A percentile compares a stretch with the other conserved stretches of the same genome.
These are phyloP conservation scores for Lactarius pseudohatsudake DNA, from an alignment of 768 basidiomycete genomes.

Conservation along the genomic window DNA sequence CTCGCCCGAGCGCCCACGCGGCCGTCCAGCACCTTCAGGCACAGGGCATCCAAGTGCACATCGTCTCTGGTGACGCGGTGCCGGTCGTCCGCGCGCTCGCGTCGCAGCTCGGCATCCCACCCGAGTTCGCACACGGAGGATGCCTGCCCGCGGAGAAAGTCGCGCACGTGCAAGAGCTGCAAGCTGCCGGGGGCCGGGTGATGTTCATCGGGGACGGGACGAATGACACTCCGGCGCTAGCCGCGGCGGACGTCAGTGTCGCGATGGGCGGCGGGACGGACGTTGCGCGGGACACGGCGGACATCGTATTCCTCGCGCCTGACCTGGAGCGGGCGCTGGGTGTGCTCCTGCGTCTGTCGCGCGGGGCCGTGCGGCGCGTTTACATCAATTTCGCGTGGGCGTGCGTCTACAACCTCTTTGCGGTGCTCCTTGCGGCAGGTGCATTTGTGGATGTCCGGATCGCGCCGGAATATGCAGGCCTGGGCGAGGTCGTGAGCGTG, in stretches of 20 bases:
- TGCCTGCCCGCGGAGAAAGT: conserved; percentile 52
- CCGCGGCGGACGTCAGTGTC: conserved; percentile 51
- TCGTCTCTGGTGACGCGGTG: conserved; percentile 52
- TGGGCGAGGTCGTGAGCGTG: conserved; percentile 46
- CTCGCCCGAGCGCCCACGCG: conserved; percentile 42
- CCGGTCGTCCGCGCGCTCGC: conserved; percentile 46
- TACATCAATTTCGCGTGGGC: conserved; percentile 41
- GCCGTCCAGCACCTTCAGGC: conserved; percentile 40
- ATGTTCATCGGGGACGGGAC: conserved; percentile 53
- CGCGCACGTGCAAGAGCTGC: conserved; percentile 35
- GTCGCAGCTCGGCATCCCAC: conserved; percentile 39
- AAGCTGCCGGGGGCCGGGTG: conserved; percentile 34
- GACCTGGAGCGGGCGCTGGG: conserved; percentile 38
- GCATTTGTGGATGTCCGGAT: conserved; percentile 43
- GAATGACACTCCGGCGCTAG: conserved; percentile 52
- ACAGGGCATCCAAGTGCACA: conserved; percentile 42
- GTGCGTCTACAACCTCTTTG: conserved; percentile 45
- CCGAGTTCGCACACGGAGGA: conserved; percentile 40
- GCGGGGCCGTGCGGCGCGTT: conserved; percentile 38
- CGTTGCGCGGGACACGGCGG: conserved; percentile 44
- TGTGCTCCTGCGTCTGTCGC: conserved; percentile 41
- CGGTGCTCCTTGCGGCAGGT: conserved; percentile 51
- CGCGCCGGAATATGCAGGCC: conserved; percentile 44
- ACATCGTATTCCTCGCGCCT: conserved; percentile 45
- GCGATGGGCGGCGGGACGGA: conserved; percentile 39